A percentile compares a stretch with the other conserved stretches of the same genome.
phyloP scores from a whole-genome alignment of 305 asterid species.

The Ajuga reptans region DNA sequence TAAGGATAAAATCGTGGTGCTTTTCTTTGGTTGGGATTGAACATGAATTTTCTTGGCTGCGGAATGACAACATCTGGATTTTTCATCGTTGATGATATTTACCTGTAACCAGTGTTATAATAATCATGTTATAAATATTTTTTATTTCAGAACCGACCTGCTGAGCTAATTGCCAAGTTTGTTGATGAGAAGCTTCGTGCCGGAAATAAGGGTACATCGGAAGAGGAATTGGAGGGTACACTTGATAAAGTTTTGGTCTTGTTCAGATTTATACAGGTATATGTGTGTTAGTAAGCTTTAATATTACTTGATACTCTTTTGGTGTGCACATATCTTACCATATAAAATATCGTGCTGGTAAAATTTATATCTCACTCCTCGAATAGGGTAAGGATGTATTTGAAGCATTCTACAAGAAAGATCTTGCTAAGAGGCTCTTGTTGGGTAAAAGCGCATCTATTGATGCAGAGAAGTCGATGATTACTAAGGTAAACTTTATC shows the following conservation, averaged over 20 bases:
- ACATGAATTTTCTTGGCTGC: not conserved
- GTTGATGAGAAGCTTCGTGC: conserved; percentile 93
- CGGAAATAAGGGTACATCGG: conserved; percentile 93
- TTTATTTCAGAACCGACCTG: conserved; percentile 76
- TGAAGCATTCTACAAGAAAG: conserved; percentile 95
- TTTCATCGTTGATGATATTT: not conserved
- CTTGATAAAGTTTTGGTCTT: conserved; percentile 87
- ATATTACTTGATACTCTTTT: conserved; percentile 16
- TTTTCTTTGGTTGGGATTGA: not conserved
- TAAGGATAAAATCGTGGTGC: not conserved
- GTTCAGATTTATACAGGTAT: conserved; percentile 92
- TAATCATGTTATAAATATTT: conserved; percentile 9
- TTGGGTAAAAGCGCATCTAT: conserved; percentile 59
- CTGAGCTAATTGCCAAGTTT: conserved; percentile 91
- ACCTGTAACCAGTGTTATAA: not conserved
- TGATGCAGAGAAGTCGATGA: conserved; percentile 96
- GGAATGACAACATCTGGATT: not conserved
- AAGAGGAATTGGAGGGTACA: conserved; percentile 95
- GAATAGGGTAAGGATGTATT: conserved; percentile 68
- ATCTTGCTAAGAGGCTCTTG: conserved; percentile 69
- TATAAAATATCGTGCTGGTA: conserved; percentile 10
- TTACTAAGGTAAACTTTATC: conserved; percentile 51
- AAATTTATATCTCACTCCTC: not conserved
- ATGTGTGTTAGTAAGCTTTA: not conserved
- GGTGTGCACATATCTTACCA: conserved; percentile 28